A percentile compares a stretch with the other conserved stretches of the same genome.
Evolutionary conservation across 345 rosid species (phyloP).

Genomic region (Excoecaria agallocha): DNA sequence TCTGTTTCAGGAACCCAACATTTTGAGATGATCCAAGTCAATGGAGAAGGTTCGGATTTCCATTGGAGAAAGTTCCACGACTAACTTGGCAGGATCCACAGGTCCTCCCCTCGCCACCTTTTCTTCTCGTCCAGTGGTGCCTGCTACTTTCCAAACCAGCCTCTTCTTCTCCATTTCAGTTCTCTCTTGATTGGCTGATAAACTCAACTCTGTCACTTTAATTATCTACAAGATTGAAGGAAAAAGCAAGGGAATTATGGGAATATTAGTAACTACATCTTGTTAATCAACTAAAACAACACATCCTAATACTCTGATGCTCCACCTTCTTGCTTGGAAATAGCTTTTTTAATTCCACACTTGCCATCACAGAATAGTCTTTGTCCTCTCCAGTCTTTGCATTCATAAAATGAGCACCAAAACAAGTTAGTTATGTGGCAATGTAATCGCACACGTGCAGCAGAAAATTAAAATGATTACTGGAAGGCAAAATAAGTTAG

Average conservation of each 20-base stretch:
- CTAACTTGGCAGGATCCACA: conserved; percentile 57
- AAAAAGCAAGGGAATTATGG: background rate
- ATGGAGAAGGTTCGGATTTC: conserved; percentile 72
- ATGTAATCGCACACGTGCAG: background rate
- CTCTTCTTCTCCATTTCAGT: conserved; percentile 71
- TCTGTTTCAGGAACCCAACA: conserved; percentile 19
- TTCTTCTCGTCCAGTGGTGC: conserved; percentile 32
- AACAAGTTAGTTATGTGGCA: background rate
- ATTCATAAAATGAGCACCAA: conserved; percentile 6
- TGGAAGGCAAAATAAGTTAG: no score
- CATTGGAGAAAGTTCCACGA: conserved; percentile 79
- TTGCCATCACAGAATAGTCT: conserved; percentile 68
- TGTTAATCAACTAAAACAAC: background rate
- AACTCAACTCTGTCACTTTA: conserved; percentile 62
- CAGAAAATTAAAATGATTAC: background rate
- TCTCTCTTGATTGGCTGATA: conserved; percentile 89
- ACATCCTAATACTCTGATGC: background rate
- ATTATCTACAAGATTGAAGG: conserved; percentile 43
- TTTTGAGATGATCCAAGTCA: conserved; percentile 33
- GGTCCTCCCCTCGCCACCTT: conserved; percentile 57
- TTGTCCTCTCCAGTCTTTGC: conserved; percentile 73
- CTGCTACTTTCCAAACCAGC: conserved; percentile 72
- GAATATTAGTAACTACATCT: background rate
- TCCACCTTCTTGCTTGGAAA: conserved; percentile 72
- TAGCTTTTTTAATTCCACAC: conserved; percentile 68